Conservation (phyloP, 306 rosid genomes). For the Begonia masoniana region DNA sequence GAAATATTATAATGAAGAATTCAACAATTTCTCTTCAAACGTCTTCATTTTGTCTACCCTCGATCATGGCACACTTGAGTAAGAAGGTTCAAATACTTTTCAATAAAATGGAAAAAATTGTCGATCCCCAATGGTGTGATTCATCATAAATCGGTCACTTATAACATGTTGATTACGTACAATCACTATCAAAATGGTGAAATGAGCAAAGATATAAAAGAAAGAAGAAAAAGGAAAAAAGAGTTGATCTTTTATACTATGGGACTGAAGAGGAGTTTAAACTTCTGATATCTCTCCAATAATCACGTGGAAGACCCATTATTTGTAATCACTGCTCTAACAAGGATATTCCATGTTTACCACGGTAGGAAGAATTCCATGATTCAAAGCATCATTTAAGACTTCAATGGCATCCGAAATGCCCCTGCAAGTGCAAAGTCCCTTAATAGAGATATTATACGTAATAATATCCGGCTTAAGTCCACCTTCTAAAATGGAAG, state of each 20-base stretch:
- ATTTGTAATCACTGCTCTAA: conserved; percentile 47
- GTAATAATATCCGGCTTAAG: conserved; percentile 73
- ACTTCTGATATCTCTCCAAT: conserved; percentile 2
- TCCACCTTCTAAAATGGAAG: conserved; percentile 30
- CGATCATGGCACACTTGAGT: too few species aligned
- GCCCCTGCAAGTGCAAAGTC: conserved; percentile 67
- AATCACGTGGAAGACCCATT: conserved; percentile 20
- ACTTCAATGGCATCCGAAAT: conserved; percentile 47
- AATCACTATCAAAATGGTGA: too few species aligned
- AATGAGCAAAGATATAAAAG: too few species aligned
- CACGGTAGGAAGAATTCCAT: conserved; percentile 57
- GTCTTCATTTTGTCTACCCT: too few species aligned
- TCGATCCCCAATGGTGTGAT: too few species aligned
- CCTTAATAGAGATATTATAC: conserved; percentile 68
- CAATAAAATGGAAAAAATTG: too few species aligned
- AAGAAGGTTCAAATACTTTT: too few species aligned
- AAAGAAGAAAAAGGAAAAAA: too few species aligned
- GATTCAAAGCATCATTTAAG: conserved; percentile 52
- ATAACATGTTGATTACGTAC: too few species aligned
- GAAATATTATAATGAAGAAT: too few species aligned
- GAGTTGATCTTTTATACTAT: background rate
- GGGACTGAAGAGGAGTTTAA: background rate
- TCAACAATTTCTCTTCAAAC: too few species aligned
- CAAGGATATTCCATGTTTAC: conserved; percentile 83
- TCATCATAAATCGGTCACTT: too few species aligned